phyloP scores from a whole-genome alignment of 805 yeast genomes.

The Candida incommunis region DNA sequence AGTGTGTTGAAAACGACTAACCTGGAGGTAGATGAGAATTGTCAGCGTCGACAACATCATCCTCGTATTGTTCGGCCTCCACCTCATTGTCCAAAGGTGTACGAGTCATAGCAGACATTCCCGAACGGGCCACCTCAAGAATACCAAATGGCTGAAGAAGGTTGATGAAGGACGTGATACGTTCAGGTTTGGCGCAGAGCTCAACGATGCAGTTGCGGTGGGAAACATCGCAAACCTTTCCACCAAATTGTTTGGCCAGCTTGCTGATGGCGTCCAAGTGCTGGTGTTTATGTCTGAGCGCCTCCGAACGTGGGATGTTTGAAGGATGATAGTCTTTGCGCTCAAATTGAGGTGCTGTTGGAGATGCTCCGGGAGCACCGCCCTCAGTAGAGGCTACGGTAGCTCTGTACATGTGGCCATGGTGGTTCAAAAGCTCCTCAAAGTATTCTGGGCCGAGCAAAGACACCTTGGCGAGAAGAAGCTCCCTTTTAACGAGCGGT shows the following conservation, averaged over 20 bases:
- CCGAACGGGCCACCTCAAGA: slow-evolving; percentile 90
- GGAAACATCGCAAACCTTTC: slow-evolving; percentile 80
- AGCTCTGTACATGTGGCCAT: slow-evolving; percentile 30
- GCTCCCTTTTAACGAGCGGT: slow-evolving; percentile 81
- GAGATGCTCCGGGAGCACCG: slow-evolving; percentile 19
- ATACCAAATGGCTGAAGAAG: slow-evolving; percentile 93
- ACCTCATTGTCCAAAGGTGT: slow-evolving; percentile 58
- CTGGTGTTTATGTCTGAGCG: slow-evolving; percentile 82
- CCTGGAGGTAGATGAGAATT: slow-evolving; percentile 92
- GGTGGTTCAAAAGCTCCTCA: slow-evolving; percentile 84
- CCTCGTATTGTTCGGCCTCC: slow-evolving; percentile 37
- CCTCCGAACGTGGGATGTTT: slow-evolving; percentile 80
- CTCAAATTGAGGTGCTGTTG: slow-evolving; percentile 19
- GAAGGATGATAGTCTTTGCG: slow-evolving; percentile 61
- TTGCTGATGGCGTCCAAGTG: slow-evolving; percentile 77
- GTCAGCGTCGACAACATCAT: slow-evolving; percentile 54
- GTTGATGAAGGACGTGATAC: slow-evolving; percentile 75
- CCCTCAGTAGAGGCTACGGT: not conserved
- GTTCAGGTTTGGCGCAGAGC: slow-evolving; percentile 83
- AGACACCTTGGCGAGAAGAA: slow-evolving; percentile 82
- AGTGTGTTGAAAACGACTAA: slow-evolving; percentile 23
- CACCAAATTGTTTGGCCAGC: slow-evolving; percentile 79
- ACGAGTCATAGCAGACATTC: slow-evolving; percentile 98
- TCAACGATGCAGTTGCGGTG: slow-evolving; percentile 92
- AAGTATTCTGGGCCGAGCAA: slow-evolving; percentile 96